Conservation (phyloP, 768 basidiomycete genomes). For the Artomyces pyxidatus region DNA sequence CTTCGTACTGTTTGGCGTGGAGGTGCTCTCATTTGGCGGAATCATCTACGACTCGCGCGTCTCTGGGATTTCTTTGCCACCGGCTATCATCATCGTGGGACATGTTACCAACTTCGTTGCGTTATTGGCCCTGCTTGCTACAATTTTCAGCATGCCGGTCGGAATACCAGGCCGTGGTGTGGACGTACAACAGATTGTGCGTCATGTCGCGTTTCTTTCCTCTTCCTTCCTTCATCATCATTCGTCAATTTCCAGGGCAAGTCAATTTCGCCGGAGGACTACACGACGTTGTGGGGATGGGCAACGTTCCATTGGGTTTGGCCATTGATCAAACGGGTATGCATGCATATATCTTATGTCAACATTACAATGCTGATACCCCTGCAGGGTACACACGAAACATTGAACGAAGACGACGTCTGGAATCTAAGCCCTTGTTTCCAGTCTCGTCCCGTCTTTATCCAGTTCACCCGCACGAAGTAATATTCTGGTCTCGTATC, state of each 20-base stretch:
- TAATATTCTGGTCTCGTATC: not conserved
- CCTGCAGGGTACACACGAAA: constrained; percentile 34
- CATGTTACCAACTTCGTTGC: constrained; percentile 37
- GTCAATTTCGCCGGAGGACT: constrained; percentile 66
- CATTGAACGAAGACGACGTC: constrained; percentile 63
- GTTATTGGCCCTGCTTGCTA: constrained; percentile 32
- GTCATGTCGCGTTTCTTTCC: constrained; percentile 22
- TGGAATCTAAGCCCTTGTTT: constrained; percentile 64
- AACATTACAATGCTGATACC: not conserved
- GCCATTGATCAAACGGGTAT: constrained; percentile 47
- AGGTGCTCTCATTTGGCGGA: constrained; percentile 44
- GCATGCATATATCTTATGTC: constrained; percentile 7
- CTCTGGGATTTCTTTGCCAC: constrained; percentile 34
- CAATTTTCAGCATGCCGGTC: constrained; percentile 58
- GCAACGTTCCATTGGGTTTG: constrained; percentile 64
- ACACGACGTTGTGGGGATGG: constrained; percentile 66
- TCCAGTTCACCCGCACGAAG: constrained; percentile 30
- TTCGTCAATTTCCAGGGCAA: constrained; percentile 32
- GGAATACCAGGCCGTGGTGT: constrained; percentile 48
- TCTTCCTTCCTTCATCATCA: not conserved
- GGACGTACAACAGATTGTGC: constrained; percentile 52
- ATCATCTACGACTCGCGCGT: constrained; percentile 42
- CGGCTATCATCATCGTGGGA: constrained; percentile 18
- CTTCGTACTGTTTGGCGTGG: constrained; percentile 36
- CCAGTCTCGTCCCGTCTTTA: constrained; percentile 58